phyloP scores from a whole-genome alignment of 371 early-diverging fungal genomes.

The Mucor saturninus region DNA sequence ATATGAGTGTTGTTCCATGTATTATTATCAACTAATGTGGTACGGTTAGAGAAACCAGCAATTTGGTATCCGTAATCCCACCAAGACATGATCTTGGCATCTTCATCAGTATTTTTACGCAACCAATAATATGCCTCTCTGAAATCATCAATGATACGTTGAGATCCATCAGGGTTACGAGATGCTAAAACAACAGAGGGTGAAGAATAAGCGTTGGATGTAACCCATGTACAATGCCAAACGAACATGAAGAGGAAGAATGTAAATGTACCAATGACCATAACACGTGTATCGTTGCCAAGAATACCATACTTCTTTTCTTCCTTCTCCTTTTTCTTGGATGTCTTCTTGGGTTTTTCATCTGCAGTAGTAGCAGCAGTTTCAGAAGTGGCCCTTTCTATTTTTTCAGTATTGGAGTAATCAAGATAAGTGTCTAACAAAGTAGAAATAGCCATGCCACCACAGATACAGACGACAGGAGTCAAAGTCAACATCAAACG shows the following conservation, averaged over 20 bases:
- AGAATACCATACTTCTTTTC: slow-evolving; percentile 41
- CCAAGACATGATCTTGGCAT: slow-evolving; percentile 98
- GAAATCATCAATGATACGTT: slow-evolving; percentile 98
- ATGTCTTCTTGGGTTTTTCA: slow-evolving; percentile 11
- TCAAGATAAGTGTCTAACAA: slow-evolving; percentile 82
- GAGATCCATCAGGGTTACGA: slow-evolving; percentile 83
- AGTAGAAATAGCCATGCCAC: slow-evolving; percentile 89
- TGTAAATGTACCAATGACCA: slow-evolving; percentile 61
- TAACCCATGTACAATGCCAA: slow-evolving; percentile 98
- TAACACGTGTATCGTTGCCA: slow-evolving; percentile 45
- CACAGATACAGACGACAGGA: slow-evolving; percentile 95
- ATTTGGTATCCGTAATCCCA: slow-evolving; percentile 99
- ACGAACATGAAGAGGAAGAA: slow-evolving; percentile 83
- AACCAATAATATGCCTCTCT: slow-evolving; percentile 99
- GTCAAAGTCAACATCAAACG: slow-evolving; percentile 97
- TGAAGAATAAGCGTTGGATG: slow-evolving; percentile 96
- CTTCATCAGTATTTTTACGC: slow-evolving; percentile 91
- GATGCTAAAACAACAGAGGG: slow-evolving; percentile 98
- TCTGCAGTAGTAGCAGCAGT: slow-evolving; percentile 3
- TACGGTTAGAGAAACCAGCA: slow-evolving; percentile 98
- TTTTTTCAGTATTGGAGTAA: slow-evolving; percentile 19
- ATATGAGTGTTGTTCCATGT: slow-evolving; percentile 99
- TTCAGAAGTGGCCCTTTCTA: neutral
- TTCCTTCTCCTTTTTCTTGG: slow-evolving; percentile 19
- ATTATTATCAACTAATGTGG: slow-evolving; percentile 98